Conservation (phyloP, 345 rosid species). For the Hypericum androsaemum region DNA sequence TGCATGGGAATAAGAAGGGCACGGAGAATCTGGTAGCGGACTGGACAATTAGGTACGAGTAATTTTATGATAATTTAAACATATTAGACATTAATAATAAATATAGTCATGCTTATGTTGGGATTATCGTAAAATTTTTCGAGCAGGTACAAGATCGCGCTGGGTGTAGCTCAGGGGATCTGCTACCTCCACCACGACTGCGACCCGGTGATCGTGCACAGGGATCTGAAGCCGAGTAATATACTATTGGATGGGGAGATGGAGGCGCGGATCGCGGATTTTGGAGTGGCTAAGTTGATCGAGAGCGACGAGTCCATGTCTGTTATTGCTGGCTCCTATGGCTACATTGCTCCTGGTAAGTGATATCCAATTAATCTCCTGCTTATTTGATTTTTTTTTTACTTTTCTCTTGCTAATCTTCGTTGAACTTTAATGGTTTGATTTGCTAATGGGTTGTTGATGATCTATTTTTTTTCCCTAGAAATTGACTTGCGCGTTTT, state of each 20-base stretch:
- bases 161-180: conserved; percentile 98
- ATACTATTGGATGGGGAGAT: conserved; percentile 74
- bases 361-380: background rate
- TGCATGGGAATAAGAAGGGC: conserved; percentile 70
- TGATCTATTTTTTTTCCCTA: too few relatives aligned
- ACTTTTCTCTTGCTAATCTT: too few relatives aligned
- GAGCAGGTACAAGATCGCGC: conserved; percentile 45
- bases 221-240: conserved; percentile 90
- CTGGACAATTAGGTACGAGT: conserved; percentile 65
- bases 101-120: too few relatives aligned
- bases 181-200: conserved; percentile 98
- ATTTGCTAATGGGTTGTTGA: too few relatives aligned
- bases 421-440: too few relatives aligned
- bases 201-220: conserved; percentile 91
- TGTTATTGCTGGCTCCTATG: conserved; percentile 95
- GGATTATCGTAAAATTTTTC: too few relatives aligned
- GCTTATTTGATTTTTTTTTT: too few relatives aligned
- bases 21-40: conserved; percentile 48
- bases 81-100: too few relatives aligned
- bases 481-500: too few relatives aligned
- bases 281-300: conserved; percentile 88
- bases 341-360: conserved; percentile 98
- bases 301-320: conserved; percentile 94
- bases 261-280: conserved; percentile 99
- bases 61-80: too few relatives aligned